phyloP scores from a whole-genome alignment of 2,329 filamentous ascomycete species.

The Gremmenia infestans region DNA sequence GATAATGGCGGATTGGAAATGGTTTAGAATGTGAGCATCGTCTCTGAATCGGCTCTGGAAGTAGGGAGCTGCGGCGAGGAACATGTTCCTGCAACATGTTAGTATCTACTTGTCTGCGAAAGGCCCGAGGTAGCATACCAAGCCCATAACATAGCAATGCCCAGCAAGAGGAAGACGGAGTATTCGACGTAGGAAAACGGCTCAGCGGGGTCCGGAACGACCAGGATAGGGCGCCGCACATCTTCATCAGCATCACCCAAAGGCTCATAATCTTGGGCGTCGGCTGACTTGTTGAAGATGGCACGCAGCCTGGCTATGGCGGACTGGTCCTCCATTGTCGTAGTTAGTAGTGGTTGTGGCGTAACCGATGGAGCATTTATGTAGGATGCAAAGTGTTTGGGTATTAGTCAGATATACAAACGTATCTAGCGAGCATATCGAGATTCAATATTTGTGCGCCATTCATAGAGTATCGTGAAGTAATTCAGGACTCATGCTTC shows the following conservation, averaged over 20 bases:
- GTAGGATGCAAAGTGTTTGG: background rate
- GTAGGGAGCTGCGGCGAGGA: constrained; percentile 89
- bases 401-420: background rate
- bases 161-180: constrained; percentile 75
- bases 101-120: background rate
- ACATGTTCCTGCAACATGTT: constrained; percentile 80
- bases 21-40: constrained; percentile 65
- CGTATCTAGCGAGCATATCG: background rate
- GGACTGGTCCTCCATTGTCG: constrained; percentile 10
- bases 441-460: background rate
- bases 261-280: constrained; percentile 24
- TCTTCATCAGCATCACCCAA: constrained; percentile 18
- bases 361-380: constrained; percentile 8
- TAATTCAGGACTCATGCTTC: too few relatives aligned
- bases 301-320: constrained; percentile 22
- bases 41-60: constrained; percentile 76
- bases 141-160: constrained; percentile 94
- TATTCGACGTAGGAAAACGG: constrained; percentile 86
- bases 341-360: background rate
- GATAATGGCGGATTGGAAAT: constrained; percentile 87
- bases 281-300: constrained; percentile 19
- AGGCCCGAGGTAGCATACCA: constrained; percentile 57
- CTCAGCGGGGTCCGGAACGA: constrained; percentile 29
- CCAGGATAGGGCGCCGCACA: constrained; percentile 16
- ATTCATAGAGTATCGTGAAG: too few relatives aligned